phyloP scores from a whole-genome alignment of 1,139 yeast genomes.

The Suhomyces chickasaworum region DNA sequence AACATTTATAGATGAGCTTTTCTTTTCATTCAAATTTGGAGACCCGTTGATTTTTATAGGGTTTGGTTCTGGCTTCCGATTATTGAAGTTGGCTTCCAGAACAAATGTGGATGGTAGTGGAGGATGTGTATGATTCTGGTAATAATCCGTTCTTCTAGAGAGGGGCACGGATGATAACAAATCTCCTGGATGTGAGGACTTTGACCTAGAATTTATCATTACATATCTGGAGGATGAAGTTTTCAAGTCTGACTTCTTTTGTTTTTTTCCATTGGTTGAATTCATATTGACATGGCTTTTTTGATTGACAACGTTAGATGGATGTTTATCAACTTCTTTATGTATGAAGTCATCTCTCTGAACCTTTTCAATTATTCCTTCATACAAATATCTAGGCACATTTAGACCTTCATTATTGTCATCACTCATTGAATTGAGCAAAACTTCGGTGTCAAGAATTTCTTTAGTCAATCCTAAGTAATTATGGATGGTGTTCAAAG shows the following conservation, averaged over 20 bases:
- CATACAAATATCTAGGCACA: slow-evolving; percentile 64
- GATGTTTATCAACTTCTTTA: slow-evolving; percentile 1
- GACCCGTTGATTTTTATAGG: background rate
- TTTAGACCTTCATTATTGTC: slow-evolving; percentile 12
- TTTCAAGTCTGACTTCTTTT: slow-evolving; percentile 1
- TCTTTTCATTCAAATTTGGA: background rate
- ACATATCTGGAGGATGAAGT: slow-evolving; percentile 59
- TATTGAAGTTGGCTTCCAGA: slow-evolving; percentile 13
- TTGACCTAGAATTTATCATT: slow-evolving; percentile 58
- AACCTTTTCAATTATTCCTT: slow-evolving; percentile 55
- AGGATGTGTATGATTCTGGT: slow-evolving; percentile 19
- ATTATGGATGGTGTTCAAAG: slow-evolving; percentile 85
- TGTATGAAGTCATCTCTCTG: slow-evolving; percentile 11
- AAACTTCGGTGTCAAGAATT: slow-evolving; percentile 73
- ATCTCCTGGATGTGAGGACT: slow-evolving; percentile 78
- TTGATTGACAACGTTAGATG: slow-evolving; percentile 7
- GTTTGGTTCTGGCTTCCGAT: background rate
- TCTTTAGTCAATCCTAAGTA: slow-evolving; percentile 85
- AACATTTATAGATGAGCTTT: slow-evolving; percentile 6
- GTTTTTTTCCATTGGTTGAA: background rate
- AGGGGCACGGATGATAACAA: slow-evolving; percentile 79
- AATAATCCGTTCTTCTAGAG: slow-evolving; percentile 49
- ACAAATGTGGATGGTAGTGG: slow-evolving; percentile 8
- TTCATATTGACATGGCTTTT: slow-evolving; percentile 1
- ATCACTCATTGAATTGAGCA: slow-evolving; percentile 54